phyloP scores from a whole-genome alignment of 345 rosid genomes.

The Populus nigra region DNA sequence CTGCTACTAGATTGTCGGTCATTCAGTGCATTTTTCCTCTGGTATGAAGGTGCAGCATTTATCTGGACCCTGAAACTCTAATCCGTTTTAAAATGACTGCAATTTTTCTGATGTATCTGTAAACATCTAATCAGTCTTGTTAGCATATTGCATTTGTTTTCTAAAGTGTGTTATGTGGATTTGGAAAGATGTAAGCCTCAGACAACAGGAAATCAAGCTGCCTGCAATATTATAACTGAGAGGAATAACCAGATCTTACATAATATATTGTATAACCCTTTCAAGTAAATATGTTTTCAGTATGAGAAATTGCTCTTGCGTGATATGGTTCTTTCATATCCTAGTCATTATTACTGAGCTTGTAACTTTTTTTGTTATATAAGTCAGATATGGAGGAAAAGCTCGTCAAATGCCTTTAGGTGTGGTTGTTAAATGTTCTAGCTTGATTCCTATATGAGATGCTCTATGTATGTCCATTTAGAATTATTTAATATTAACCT shows the following conservation, averaged over 20 bases:
- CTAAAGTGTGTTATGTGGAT: not conserved
- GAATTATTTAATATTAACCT: not conserved
- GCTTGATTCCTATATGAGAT: not conserved
- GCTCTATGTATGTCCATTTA: not conserved
- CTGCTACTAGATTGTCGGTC: too few species aligned
- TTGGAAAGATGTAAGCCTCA: not conserved
- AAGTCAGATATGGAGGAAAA: not conserved
- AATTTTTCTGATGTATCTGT: too few species aligned
- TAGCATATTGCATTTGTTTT: not conserved
- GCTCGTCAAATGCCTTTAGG: not conserved
- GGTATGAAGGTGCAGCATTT: constrained; percentile 20
- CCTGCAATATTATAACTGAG: not conserved
- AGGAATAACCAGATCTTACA: not conserved
- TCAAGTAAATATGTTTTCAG: too few species aligned
- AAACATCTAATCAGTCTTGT: not conserved
- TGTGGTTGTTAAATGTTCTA: not conserved
- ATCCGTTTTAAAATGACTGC: too few species aligned
- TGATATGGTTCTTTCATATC: too few species aligned
- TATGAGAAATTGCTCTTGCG: too few species aligned
- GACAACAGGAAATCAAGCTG: not conserved
- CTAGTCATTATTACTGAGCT: too few species aligned
- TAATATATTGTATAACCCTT: too few species aligned
- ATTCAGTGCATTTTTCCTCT: not conserved
- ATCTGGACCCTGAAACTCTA: constrained; percentile 1
- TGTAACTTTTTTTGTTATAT: too few species aligned